These are phyloP conservation scores for Spizellomyces sp. DNA, from an alignment of 192 early-diverging fungal genomes.

Conservation along the genomic window DNA sequence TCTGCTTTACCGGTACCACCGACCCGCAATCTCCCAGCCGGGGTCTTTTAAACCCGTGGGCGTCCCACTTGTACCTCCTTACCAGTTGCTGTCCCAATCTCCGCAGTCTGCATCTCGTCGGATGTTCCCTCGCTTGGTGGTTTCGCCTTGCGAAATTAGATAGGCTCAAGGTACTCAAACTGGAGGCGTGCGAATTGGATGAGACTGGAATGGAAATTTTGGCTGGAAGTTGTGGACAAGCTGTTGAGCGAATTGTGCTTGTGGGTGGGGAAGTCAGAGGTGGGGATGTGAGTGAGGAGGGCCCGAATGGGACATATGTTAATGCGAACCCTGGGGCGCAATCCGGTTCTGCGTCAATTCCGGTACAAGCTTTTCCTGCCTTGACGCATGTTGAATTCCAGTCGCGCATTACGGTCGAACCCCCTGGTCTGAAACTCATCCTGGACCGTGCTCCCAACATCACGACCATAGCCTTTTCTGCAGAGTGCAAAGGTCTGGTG, in stretches of 20 bases:
- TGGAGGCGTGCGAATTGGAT: conserved; percentile 45
- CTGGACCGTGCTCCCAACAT: conserved; percentile 19
- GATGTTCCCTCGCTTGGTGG: conserved; percentile 48
- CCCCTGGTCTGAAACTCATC: conserved; percentile 13
- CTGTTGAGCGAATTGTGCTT: conserved; percentile 2
- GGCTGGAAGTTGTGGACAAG: conserved; percentile 25
- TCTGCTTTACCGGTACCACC: conserved; percentile 14
- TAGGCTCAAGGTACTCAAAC: conserved; percentile 23
- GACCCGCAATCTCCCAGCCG: conserved; percentile 14
- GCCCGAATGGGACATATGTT: not conserved
- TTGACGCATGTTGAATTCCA: not conserved
- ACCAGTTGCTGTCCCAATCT: conserved; percentile 26
- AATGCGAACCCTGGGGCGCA: not conserved
- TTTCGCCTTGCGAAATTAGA: conserved; percentile 38
- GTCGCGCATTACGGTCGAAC: not conserved
- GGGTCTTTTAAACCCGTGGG: conserved; percentile 31
- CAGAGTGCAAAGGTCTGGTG: conserved; percentile 10
- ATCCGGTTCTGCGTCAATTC: not conserved
- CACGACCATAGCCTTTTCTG: not conserved
- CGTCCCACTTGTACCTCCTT: conserved; percentile 32
- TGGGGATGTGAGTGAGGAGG: not conserved
- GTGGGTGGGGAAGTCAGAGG: conserved; percentile 29
- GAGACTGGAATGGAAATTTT: conserved; percentile 44
- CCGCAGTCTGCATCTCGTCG: conserved; percentile 12
- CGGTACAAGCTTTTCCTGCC: not conserved